Evolutionary conservation across 352 stramenopile species (phyloP).

Genomic region (Pythium vanterpoolii): DNA sequence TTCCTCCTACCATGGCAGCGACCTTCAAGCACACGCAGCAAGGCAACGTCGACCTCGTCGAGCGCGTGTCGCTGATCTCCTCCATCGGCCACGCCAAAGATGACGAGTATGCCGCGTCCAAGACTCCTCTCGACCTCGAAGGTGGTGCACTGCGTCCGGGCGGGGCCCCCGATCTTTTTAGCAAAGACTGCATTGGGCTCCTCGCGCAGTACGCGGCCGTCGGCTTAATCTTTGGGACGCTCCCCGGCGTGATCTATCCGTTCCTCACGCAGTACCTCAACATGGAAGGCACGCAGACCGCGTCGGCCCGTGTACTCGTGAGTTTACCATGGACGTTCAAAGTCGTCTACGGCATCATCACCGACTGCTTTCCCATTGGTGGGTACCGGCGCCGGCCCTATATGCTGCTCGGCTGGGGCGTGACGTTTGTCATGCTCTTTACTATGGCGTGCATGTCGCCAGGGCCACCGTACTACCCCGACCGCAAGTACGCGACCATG

Average conservation of each 20-base stretch:
- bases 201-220: conserved; percentile 23
- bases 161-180: conserved; percentile 15
- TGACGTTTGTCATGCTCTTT: conserved; percentile 18
- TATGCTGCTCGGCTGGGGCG: conserved; percentile 32
- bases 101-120: conserved; percentile 18
- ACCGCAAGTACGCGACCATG: conserved; percentile 20
- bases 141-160: conserved; percentile 26
- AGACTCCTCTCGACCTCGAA: conserved; percentile 22
- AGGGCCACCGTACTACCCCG: conserved; percentile 28
- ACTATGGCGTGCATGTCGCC: conserved; percentile 21
- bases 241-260: conserved; percentile 25
- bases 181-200: conserved; percentile 21
- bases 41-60: conserved; percentile 12
- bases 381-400: conserved; percentile 33
- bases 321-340: conserved; percentile 32
- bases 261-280: conserved; percentile 29
- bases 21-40: neutral
- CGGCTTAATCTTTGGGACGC: conserved; percentile 13
- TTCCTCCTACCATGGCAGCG: neutral
- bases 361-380: conserved; percentile 26
- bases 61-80: conserved; percentile 22
- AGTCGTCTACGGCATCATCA: conserved; percentile 27
- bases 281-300: conserved; percentile 25
- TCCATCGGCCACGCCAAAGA: conserved; percentile 8
- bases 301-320: conserved; percentile 20